Evolutionary conservation across 176 grass and related monocot genomes (phyloP), one percentile per base, ranked within the genome.

Genomic region (Cenchrus americanus): DNA sequence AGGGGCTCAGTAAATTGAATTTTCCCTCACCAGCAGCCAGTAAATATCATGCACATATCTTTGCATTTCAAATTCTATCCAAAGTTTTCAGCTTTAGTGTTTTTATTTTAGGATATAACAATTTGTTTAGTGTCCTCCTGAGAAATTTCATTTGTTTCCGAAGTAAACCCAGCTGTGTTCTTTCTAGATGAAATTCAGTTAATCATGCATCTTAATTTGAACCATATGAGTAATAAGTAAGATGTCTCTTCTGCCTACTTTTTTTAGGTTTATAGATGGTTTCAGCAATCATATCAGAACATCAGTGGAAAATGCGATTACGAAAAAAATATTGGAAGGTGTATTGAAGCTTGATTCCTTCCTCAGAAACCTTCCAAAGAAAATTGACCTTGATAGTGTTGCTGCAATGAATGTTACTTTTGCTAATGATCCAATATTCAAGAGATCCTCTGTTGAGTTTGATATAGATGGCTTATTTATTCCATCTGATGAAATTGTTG

Each of bases 391-490:
- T 82, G 89, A 92, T 79, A 89, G 77, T 48, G 73, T 90, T 22
- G 77, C 85, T 87, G 86, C 86, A 70, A 86, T 98, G 87, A 98
- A 95, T 46, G 91, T 95, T 26, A 92, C 91, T 82, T 92, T 95
- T 98, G 85, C 90, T 71, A 91, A 87, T 76, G 93, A 93, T 71
- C 96, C 93, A 60, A 22, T 88, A 23, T 89, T 98, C 82, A 90
- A 52, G 80, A 95, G 76, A 51, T 95, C 93, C 9, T 93, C 96
- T 59, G 72, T 95, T 41, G 91, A 98, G 80, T 95, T 98, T 84
- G 87, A 93, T 91, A 98, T 98, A 60, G 90, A 95, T 75, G 96
- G 96, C 40, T 83, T 95, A 74, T 95, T 98, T 85, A 72, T 95
- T 76, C 84, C 87, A 64, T 90, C 80, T 59, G 55, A 85, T 55